Evolutionary conservation across 305 asterid genomes (phyloP).

Genomic region (Fraxinus albicans): DNA sequence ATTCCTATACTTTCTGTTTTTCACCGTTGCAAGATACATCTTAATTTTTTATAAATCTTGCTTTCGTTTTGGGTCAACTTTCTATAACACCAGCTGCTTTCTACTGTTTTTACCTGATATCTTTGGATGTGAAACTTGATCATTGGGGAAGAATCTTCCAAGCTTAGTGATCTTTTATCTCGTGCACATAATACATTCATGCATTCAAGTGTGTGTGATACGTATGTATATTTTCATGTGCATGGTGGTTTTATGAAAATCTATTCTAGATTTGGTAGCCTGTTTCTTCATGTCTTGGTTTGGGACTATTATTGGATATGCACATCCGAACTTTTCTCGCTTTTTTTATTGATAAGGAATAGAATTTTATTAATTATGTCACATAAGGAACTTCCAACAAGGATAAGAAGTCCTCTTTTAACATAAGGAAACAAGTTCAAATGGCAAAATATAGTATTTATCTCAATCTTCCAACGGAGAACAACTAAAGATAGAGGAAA

Average conservation of each 20-base stretch:
- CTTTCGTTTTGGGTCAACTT: background rate
- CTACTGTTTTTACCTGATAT: background rate
- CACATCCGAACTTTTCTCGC: background rate
- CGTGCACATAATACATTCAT: background rate
- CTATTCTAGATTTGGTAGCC: background rate
- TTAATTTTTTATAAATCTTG: background rate
- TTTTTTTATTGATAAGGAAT: background rate
- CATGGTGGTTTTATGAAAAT: background rate
- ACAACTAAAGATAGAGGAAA: background rate
- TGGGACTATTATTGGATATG: background rate
- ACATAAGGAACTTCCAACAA: background rate
- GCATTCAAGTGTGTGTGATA: background rate
- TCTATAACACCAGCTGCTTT: background rate
- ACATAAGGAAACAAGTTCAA: background rate
- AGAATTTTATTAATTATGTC: background rate
- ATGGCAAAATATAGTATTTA: background rate
- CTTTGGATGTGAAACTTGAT: background rate
- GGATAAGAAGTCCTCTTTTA: background rate
- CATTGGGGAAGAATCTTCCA: background rate
- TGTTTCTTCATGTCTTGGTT: background rate
- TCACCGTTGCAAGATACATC: background rate
- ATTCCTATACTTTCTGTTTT: background rate
- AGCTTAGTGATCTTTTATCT: background rate
- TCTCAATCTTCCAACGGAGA: background rate
- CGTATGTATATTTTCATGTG: background rate